These are phyloP conservation scores for Fusarium chaquense DNA, from an alignment of 2,329 filamentous ascomycete genomes.

Conservation along the genomic window DNA sequence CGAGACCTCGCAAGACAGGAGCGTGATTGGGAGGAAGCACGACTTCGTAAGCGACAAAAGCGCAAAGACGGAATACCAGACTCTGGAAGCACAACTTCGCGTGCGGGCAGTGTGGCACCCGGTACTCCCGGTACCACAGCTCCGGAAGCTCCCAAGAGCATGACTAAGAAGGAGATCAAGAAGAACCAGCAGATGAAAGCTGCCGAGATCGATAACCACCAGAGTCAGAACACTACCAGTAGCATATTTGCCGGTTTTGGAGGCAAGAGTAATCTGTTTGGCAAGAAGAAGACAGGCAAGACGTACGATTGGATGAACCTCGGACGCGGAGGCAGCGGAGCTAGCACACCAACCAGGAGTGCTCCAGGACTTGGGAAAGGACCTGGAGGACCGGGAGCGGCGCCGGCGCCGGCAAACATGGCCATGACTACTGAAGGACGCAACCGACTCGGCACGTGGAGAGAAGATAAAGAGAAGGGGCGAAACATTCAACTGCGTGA, in stretches of 20 bases:
- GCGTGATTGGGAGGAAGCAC: constrained; percentile 77
- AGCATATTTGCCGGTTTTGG: constrained; percentile 77
- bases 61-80: constrained; percentile 69
- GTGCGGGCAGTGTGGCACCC: constrained; percentile 68
- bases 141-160: constrained; percentile 73
- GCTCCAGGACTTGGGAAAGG: constrained; percentile 52
- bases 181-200: constrained; percentile 81
- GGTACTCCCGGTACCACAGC: constrained; percentile 72
- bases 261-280: constrained; percentile 67
- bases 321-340: constrained; percentile 63
- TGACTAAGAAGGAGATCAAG: constrained; percentile 87
- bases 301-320: constrained; percentile 82
- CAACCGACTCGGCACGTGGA: constrained; percentile 77
- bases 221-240: constrained; percentile 85
- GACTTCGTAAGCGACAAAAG: constrained; percentile 74
- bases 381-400: constrained; percentile 48
- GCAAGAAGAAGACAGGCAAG: constrained; percentile 72
- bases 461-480: constrained; percentile 82
- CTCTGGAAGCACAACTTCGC: constrained; percentile 60
- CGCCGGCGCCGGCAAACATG: constrained; percentile 50
- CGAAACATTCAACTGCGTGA: constrained; percentile 86
- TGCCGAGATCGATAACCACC: constrained; percentile 82
- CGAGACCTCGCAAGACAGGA: constrained; percentile 74
- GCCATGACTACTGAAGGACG: constrained; percentile 68
- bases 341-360: constrained; percentile 62